Evolutionary conservation across 179 eudicot genomes (phyloP), one percentile per base, ranked within the genome.

Genomic region (Silene noctiflora): DNA sequence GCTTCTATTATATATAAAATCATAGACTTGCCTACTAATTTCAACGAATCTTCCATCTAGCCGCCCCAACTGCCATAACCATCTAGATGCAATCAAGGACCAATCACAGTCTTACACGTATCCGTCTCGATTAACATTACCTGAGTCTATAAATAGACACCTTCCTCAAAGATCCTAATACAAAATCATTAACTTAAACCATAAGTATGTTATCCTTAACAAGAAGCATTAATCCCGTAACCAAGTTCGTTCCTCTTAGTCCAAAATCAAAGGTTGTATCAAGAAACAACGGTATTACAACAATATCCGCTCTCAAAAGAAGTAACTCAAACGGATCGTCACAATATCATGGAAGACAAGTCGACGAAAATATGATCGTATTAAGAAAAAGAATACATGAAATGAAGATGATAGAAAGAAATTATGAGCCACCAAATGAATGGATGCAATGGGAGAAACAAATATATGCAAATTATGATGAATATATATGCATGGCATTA

Each of bases 371-470:
- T 67, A 68, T 88, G 87, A 81, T 84, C 21, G 86, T 88, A 11
- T 74, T 88, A 12, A 80, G 91, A 21, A 85, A 78, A 78, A 77
- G 91, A 65, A 87, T 88, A 46, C 89, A 81, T 22, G 88, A 88
- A 76, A 87, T 85, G 81, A 85, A 79, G 73, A 60, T 80, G 79
- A 67, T 59, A 0, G 88, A 87, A 78, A 56, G 71, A 63, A 79
- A 82, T 19, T 78, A 80, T 70, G 86, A 83, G 80, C 81, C 86
- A 6, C 88, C 88, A 0, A 74, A 35, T 3, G 81, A 82, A 10
- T 88, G 90, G 91, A 85, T 81, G 85, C 85, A 71, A 14, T 88
- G 91, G 90, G 91, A 87, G 83, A 88, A 85, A 62, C 59, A 76
- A 20, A 55, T 80, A 4, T 88, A 85, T 74, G 51, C 66, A 22